phyloP scores from a whole-genome alignment of 2,329 filamentous ascomycete species.

The Nemania sp. region DNA sequence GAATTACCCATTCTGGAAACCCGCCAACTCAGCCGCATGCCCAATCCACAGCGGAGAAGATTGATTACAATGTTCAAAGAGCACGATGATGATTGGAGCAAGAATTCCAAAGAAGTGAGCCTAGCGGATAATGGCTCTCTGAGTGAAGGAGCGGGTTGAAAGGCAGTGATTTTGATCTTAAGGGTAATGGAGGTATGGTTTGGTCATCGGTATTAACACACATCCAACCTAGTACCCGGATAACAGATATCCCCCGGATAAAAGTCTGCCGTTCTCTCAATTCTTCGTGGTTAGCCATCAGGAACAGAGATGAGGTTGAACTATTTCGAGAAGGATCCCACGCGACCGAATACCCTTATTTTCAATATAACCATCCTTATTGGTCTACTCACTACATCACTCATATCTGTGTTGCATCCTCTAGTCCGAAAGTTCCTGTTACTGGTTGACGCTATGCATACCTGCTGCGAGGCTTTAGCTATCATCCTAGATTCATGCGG shows the following conservation, averaged over 20 bases:
- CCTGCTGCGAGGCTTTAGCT: not conserved
- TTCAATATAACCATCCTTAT: not conserved
- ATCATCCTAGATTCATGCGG: not conserved
- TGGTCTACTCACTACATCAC: not conserved
- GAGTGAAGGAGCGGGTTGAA: too few relatives aligned
- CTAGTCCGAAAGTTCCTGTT: not conserved
- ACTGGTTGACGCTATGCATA: not conserved
- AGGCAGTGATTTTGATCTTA: too few relatives aligned
- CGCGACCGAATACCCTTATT: not conserved
- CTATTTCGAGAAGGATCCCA: too few relatives aligned
- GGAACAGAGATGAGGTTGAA: too few relatives aligned
- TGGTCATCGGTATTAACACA: too few relatives aligned
- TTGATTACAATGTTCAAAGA: conserved; percentile 4
- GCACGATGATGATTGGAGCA: not conserved
- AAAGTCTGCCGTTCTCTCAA: too few relatives aligned
- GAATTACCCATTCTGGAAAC: conserved; percentile 20
- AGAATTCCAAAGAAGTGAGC: too few relatives aligned
- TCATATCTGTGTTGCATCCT: not conserved
- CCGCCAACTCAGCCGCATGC: conserved; percentile 27
- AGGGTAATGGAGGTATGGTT: too few relatives aligned
- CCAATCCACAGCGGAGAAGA: conserved; percentile 1
- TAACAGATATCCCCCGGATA: too few relatives aligned
- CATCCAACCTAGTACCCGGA: too few relatives aligned
- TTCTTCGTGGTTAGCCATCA: not conserved
- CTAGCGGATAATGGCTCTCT: too few relatives aligned